phyloP scores from a whole-genome alignment of 2,329 filamentous ascomycete genomes.

The Aspergillus brunneoviolaceus region DNA sequence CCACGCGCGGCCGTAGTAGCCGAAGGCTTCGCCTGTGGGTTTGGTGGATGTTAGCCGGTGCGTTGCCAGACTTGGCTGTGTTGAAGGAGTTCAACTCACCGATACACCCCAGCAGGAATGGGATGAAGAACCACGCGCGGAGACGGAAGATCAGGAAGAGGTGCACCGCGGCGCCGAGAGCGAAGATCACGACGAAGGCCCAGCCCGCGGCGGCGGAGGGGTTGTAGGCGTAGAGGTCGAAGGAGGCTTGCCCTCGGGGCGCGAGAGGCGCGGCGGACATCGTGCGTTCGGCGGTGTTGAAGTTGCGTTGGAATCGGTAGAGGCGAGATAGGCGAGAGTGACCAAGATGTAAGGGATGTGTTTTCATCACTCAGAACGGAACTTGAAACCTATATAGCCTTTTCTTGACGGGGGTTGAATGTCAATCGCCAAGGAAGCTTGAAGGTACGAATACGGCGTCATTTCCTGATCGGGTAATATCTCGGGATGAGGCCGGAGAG shows the following conservation, averaged over 20 bases:
- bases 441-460: too few relatives aligned
- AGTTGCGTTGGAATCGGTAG: too few relatives aligned
- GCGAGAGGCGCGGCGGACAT: not conserved
- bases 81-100: slow-evolving; percentile 25
- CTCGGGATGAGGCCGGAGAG: too few relatives aligned
- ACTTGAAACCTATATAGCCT: too few relatives aligned
- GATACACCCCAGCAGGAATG: slow-evolving; percentile 37
- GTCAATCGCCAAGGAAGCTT: too few relatives aligned
- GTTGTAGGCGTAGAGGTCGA: slow-evolving; percentile 40
- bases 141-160: slow-evolving; percentile 33
- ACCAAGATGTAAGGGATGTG: too few relatives aligned
- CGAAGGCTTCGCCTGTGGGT: slow-evolving; percentile 34
- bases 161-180: slow-evolving; percentile 30
- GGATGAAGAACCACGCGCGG: slow-evolving; percentile 38
- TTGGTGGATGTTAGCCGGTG: not conserved
- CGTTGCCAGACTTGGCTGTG: too few relatives aligned
- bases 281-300: not conserved
- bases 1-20: slow-evolving; percentile 39
- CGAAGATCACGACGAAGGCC: slow-evolving; percentile 39
- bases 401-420: too few relatives aligned
- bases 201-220: slow-evolving; percentile 36
- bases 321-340: too few relatives aligned
- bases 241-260: slow-evolving; percentile 15
- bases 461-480: too few relatives aligned
- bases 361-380: too few relatives aligned